A percentile compares a stretch with the other conserved stretches of the same genome.
Conservation (phyloP, 2,329 filamentous ascomycete genomes). For the Berkeleyomyces basicola region DNA sequence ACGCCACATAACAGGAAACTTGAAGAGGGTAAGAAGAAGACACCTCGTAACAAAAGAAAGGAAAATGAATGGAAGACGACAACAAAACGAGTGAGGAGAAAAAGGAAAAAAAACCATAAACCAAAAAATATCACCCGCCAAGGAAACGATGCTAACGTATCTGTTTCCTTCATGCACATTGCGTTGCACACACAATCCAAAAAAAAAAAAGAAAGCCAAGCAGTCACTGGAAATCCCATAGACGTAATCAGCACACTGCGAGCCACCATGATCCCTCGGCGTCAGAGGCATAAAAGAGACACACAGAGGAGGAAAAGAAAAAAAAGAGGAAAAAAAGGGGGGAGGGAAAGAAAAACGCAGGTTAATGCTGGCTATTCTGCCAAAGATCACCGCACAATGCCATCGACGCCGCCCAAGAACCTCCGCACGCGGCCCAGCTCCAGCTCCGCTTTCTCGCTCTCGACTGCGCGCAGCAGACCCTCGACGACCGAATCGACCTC, state of each 20-base stretch:
- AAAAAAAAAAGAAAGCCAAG: too few relatives aligned
- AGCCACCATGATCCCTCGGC: too few relatives aligned
- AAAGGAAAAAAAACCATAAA: neutral
- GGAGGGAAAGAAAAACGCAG: neutral
- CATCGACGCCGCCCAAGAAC: slow-evolving; percentile 57
- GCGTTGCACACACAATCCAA: too few relatives aligned
- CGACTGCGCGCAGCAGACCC: slow-evolving; percentile 67
- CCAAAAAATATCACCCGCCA: too few relatives aligned
- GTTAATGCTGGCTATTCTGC: too few relatives aligned
- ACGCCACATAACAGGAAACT: neutral
- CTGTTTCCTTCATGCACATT: too few relatives aligned
- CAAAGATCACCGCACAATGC: slow-evolving; percentile 27
- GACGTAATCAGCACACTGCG: too few relatives aligned
- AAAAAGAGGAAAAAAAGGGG: neutral
- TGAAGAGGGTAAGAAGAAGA: neutral
- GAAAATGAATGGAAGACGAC: neutral
- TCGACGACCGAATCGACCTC: slow-evolving; percentile 70
- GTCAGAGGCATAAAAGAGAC: neutral
- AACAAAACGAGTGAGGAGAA: neutral
- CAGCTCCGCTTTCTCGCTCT: slow-evolving; percentile 64
- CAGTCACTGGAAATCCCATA: too few relatives aligned
- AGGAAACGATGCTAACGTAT: too few relatives aligned
- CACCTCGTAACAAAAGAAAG: neutral
- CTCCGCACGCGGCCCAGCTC: slow-evolving; percentile 63
- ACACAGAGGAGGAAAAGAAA: neutral